These are phyloP conservation scores for Termitomyces heimii DNA, from an alignment of 768 basidiomycete species.

Conservation along the genomic window DNA sequence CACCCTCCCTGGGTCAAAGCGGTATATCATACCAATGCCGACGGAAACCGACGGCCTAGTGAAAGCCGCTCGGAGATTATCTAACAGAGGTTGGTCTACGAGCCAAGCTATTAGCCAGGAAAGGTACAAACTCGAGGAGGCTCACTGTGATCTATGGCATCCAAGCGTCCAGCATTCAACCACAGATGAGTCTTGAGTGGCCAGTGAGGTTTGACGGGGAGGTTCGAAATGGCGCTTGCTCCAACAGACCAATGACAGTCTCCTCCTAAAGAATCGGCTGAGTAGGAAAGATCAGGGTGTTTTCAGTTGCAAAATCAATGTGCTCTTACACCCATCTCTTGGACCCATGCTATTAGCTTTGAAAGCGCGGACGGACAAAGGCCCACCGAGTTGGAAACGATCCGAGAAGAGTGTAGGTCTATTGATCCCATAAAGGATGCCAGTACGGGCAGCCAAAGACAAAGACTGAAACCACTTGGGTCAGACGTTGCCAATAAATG, in stretches of 20 bases:
- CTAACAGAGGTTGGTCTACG: conserved; percentile 29
- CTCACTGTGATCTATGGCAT: conserved; percentile 54
- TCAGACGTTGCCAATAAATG: neutral
- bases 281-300: neutral
- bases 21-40: conserved; percentile 79
- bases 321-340: conserved; percentile 55
- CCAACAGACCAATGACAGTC: conserved; percentile 79
- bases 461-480: conserved; percentile 45
- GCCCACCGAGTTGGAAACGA: conserved; percentile 91
- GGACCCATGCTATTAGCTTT: conserved; percentile 73
- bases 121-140: neutral
- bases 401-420: conserved; percentile 64
- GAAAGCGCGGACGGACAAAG: conserved; percentile 78
- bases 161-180: conserved; percentile 76
- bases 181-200: conserved; percentile 78
- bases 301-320: neutral
- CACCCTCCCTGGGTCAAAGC: conserved; percentile 77
- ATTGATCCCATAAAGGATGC: conserved; percentile 60
- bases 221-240: conserved; percentile 64
- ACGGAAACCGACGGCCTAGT: conserved; percentile 66
- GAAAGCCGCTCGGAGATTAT: conserved; percentile 35
- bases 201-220: conserved; percentile 75
- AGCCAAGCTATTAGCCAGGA: conserved; percentile 1
- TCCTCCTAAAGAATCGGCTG: conserved; percentile 84
- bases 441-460: conserved; percentile 68